Base-by-base conservation (phyloP, 768 basidiomycete species). In the Tricholoma flavovirens region DNA sequence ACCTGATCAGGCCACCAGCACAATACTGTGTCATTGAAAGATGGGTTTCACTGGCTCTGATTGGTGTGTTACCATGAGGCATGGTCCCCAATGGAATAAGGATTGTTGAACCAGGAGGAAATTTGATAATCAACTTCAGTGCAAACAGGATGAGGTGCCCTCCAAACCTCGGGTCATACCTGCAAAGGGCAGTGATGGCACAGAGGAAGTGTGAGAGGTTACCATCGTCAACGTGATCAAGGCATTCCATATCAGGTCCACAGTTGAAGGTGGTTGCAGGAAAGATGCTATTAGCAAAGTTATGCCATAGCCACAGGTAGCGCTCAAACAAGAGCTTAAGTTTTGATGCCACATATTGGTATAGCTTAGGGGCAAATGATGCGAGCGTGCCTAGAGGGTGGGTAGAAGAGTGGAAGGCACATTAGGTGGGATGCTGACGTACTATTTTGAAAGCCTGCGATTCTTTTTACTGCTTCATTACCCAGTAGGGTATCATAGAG, bases 121-220 rank as follows among this genome's bases (percentile, higher is more conserved):
- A 56, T 22, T 51, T 26, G 4, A 56, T 57, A 5, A 65, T 19
- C 7, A 66, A 56, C 1, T 54, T 53, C 1, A 63, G 38, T 8
- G 64, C 59, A 30, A 52, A 59, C 7, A 68, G 30, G 4, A 66
- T 38, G 2, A 69, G 32, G 32, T 67, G 63, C 8, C 64, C 66
- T 32, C 30, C 30, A 32, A 32, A 15, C 66, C 60, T 10, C 2
- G 38, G 60, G 35, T 63, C 51, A 29, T 56, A 61, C 1, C 14
- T 9, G 0, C 64, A 62, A 14, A 55, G 48, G 8, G 57, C 49
- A 9, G 64, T 65, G 22, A 65, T 40, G 21, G 55, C 53, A 54
- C 64, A 65, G 7, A 49, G 48, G 3, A 56, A 56, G 8, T 38
- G 33, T 4, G 54, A 7, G 30, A 40, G 33, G 33, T 65, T 65